Conservation (phyloP, 2,329 filamentous ascomycete genomes). For the Hymenoscyphus salicellus region DNA sequence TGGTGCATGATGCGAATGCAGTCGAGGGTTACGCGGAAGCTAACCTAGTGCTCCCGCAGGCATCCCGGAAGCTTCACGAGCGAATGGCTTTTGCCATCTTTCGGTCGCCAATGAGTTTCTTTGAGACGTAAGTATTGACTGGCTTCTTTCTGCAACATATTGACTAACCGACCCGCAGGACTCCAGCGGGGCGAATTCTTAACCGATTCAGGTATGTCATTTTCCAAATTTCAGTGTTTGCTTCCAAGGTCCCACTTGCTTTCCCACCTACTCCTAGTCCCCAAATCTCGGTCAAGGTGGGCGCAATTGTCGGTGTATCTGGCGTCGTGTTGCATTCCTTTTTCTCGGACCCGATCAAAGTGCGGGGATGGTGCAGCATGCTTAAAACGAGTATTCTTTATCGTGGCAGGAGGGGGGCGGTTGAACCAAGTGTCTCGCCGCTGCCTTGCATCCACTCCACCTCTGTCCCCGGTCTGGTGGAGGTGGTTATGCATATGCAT, state of each 20-base stretch:
- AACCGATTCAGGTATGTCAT: conserved; percentile 82
- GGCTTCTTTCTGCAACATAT: background rate
- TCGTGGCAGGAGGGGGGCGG: background rate
- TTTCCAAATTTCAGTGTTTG: background rate
- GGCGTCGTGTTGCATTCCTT: conserved; percentile 10
- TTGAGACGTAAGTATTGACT: conserved; percentile 62
- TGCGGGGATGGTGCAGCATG: conserved; percentile 13
- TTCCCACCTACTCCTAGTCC: conserved; percentile 4
- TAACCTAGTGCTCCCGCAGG: conserved; percentile 46
- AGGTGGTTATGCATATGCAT: conserved; percentile 15
- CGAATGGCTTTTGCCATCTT: conserved; percentile 97
- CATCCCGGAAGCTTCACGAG: conserved; percentile 93
- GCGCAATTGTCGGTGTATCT: background rate
- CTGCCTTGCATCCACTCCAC: background rate
- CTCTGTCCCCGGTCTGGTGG: background rate
- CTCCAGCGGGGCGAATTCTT: conserved; percentile 89
- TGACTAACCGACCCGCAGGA: conserved; percentile 39
- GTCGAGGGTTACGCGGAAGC: conserved; percentile 19
- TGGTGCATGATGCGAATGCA: conserved; percentile 21
- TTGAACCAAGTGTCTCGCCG: background rate
- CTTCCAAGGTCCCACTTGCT: background rate
- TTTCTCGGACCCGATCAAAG: conserved; percentile 14
- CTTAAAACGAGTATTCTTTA: background rate
- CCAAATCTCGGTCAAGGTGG: conserved; percentile 5
- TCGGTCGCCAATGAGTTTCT: conserved; percentile 97